Base-by-base conservation (phyloP, 176 grass and related monocot genomes). In the Zea luxurians region DNA sequence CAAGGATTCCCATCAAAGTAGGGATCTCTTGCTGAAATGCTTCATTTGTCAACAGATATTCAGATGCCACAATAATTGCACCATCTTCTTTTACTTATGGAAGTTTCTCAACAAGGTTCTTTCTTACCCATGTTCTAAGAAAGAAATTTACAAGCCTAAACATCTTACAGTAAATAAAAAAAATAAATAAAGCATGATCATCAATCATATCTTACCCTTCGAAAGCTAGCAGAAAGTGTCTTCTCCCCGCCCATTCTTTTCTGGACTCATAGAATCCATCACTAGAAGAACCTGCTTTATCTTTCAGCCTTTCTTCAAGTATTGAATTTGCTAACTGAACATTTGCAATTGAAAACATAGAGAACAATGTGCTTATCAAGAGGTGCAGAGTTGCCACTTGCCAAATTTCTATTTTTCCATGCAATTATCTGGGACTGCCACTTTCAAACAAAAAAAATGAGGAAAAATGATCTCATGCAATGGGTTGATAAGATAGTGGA, bases 191-290 rank as follows among this genome's bases (percentile, higher is more conserved):
- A 80, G 48, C 48, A 54, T 80, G 80, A 41, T 87, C 71, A 68
- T 74, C 36, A 71, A 49, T 53, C 16, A 79, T 36, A 64, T 4
- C 78, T 66, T 93, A 97, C 93, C 91, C 83, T 84, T 97, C 91
- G 78, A 90, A 86, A 68, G 95, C 91, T 71, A 97, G 83, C 47
- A 94, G 84, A 61, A 86, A 91, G 66, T 97, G 95, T n/a, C 89
- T 86, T 81, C 84, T 90, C 5, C 95, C 95, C 95, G 92, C 85
- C 91, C 95, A 97, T 83, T 98, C 95, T 80, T 92, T 92, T 82
- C 66, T 90, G 61, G 91, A 98, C 78, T 98, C 95, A 6, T 98
- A 98, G 74, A 98, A 98, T 76, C 95, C 95, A 76, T 89, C 85
- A 80, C 50, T 88, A 70, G 66, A 83, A 73, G 78, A 90, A 69